These are phyloP conservation scores for Phytophthora tentaculata DNA, from an alignment of 352 stramenopile genomes.

Conservation along the genomic window DNA sequence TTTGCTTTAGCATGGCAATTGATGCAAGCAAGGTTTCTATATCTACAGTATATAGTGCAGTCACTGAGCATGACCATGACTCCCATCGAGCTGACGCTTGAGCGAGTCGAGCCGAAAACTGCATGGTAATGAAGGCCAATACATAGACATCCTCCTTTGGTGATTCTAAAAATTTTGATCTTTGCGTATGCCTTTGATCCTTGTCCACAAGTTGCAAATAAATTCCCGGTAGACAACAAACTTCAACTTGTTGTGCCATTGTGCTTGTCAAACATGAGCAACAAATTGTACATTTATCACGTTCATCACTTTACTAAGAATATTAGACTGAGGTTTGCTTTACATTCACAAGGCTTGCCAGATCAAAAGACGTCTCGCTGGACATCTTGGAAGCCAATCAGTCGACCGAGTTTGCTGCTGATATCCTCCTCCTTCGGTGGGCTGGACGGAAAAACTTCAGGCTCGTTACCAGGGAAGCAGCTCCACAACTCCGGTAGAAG, in stretches of 20 bases:
- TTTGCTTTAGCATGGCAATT: constrained; percentile 26
- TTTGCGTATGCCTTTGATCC: too few species aligned
- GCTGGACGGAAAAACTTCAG: constrained; percentile 18
- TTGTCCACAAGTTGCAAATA: too few species aligned
- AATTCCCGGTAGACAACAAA: too few species aligned
- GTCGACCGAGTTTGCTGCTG: constrained; percentile 65
- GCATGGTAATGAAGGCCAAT: constrained; percentile 46
- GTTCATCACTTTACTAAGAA: background rate
- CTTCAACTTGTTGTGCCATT: too few species aligned
- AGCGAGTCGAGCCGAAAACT: constrained; percentile 42
- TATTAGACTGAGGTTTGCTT: background rate
- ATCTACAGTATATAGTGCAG: constrained; percentile 55
- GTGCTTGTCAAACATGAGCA: background rate
- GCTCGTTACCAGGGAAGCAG: constrained; percentile 51
- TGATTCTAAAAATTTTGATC: background rate
- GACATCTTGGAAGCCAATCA: constrained; percentile 62
- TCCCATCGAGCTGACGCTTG: constrained; percentile 22
- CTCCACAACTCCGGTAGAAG: constrained; percentile 69
- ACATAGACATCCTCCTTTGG: constrained; percentile 35
- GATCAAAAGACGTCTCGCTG: constrained; percentile 71
- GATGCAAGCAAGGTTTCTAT: constrained; percentile 35
- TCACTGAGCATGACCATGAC: constrained; percentile 43
- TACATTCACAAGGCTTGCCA: background rate
- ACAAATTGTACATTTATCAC: background rate
- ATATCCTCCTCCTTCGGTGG: constrained; percentile 44